phyloP scores from a whole-genome alignment of 129 eudicot species.

The Gnaphalium uliginosum region DNA sequence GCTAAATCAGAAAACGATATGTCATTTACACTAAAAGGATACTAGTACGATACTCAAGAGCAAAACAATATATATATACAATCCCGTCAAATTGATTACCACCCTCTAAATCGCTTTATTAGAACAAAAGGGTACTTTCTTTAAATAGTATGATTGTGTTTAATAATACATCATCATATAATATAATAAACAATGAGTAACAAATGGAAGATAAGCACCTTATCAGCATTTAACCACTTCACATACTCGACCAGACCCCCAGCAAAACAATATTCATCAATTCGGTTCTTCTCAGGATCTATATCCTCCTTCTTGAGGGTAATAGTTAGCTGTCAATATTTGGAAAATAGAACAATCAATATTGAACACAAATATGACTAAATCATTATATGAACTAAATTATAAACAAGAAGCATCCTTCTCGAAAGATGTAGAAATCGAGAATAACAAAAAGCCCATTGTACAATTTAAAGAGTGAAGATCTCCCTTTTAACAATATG shows the following conservation, averaged over 20 bases:
- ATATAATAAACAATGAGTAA: background rate
- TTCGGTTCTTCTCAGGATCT: conserved; percentile 59
- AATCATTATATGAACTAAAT: background rate
- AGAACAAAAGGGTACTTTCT: background rate
- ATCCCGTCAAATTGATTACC: background rate
- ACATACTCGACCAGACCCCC: conserved; percentile 94
- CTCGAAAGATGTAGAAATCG: background rate
- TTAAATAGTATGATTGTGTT: background rate
- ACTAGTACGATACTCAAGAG: conserved; percentile 1
- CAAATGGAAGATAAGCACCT: conserved; percentile 44
- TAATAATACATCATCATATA: background rate
- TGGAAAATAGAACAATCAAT: conserved; percentile 8
- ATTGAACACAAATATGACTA: background rate
- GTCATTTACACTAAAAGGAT: conserved; percentile 23
- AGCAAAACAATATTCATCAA: conserved; percentile 76
- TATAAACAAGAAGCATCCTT: background rate
- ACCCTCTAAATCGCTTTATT: background rate
- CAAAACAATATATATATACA: background rate
- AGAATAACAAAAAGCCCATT: background rate
- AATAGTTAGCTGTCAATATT: conserved; percentile 66
- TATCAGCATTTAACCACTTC: conserved; percentile 93
- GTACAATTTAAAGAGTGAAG: conserved; percentile 4
- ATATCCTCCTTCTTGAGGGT: conserved; percentile 60
- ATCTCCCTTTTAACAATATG: background rate
- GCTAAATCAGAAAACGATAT: conserved; percentile 53